These are phyloP conservation scores for Boletus eberwhitei DNA, from an alignment of 768 basidiomycete genomes.

Conservation along the genomic window DNA sequence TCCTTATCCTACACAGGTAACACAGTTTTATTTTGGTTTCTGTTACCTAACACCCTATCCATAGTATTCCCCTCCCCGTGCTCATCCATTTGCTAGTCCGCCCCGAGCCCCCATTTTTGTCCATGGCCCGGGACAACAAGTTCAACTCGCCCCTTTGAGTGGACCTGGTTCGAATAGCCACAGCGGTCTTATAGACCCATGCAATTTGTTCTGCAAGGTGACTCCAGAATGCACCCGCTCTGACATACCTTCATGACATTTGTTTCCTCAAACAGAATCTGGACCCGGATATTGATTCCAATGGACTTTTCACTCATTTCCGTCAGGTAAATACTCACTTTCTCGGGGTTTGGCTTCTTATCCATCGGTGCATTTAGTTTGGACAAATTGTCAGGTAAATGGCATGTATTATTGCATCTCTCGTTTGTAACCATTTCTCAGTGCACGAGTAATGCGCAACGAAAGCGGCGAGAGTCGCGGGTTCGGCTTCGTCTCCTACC, in stretches of 20 bases:
- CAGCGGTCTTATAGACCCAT: conserved; percentile 86
- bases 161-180: conserved; percentile 82
- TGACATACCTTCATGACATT: conserved; percentile 2
- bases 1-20: conserved; percentile 60
- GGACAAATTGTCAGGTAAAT: conserved; percentile 84
- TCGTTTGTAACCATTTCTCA: conserved; percentile 25
- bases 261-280: conserved; percentile 55
- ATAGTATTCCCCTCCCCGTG: conserved; percentile 70
- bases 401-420: not conserved
- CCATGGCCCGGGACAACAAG: conserved; percentile 88
- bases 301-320: conserved; percentile 80
- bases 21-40: conserved; percentile 10
- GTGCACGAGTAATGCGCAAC: conserved; percentile 91
- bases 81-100: conserved; percentile 43
- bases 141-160: conserved; percentile 69
- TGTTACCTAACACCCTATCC: not conserved
- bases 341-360: conserved; percentile 13
- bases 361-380: conserved; percentile 45
- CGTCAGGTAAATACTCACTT: conserved; percentile 48
- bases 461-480: conserved; percentile 78
- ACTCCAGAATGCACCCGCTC: conserved; percentile 7
- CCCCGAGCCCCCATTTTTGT: conserved; percentile 52
- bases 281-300: conserved; percentile 81
- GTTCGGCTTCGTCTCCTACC: conserved; percentile 89
- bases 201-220: conserved; percentile 88